Base-by-base conservation (phyloP, 805 yeast genomes). In the Groenewaldozyma tartarivorans region DNA sequence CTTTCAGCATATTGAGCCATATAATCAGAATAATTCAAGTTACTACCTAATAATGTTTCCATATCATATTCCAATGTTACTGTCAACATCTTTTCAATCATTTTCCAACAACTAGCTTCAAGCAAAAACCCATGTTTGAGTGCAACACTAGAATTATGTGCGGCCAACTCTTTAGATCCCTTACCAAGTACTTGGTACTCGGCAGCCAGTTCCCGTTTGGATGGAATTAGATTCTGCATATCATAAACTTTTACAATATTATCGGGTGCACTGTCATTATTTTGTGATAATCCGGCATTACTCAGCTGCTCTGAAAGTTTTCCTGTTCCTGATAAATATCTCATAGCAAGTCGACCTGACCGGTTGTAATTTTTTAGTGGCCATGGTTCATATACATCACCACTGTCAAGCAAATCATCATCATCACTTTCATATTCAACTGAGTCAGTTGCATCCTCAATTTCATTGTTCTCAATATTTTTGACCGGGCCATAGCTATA, bases 61-160 rank as follows among this genome's bases (percentile, higher is more conserved):
- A 21, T 22, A 15, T 15, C 20, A 4, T 20, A 27, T 5, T 20
- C 18, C 5, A 36, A 5, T 15, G 26, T 19, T 15, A 38, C 6
- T 11, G 43, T 32, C 15, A 52, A 33, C 18, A 54, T 41, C 36
- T 44, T 21, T 11, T 38, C 50, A 0, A 56, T 40, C 22, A 63
- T 38, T 15, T 67, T 72, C 96, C 96, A 88, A 21, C 82, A 77
- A 47, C 81, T 79, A 5, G 82, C 77, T 1, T 85, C 66, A 18
- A 77, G 85, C 5, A 61, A 62, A 38, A 72, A 69, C 0, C 83
- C 85, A 59, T 72, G 67, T 38, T 71, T 70, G 20, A 64, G 65
- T 1, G 95, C 94, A 2, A 88, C 79, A 18, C 64, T 62, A 1
- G 86, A 76, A 55, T 90, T 88, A 55, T 81, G 75, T 6, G 65